Base-by-base conservation (phyloP, 805 yeast genomes). In the Priceomyces carsonii region DNA sequence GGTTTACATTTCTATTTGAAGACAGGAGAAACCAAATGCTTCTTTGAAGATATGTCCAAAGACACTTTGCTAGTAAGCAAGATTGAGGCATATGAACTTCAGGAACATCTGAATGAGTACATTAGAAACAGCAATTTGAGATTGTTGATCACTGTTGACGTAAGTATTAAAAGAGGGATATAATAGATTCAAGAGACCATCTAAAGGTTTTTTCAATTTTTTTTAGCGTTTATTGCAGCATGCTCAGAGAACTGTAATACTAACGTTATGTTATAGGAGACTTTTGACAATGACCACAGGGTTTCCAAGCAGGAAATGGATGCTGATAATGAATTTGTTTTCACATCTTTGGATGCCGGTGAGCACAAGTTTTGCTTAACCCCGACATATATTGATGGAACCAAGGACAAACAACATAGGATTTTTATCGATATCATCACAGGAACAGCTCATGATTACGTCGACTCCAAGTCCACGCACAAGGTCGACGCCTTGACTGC, bases 301-400 rank as follows among this genome's bases (percentile, higher is more conserved):
- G 95, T 88, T 17, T 81, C 80, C 23, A 59, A 71, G 40, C 95
- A 87, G 58, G 77, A 71, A 51, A 77, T 80, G 18, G 46, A 71
- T 2, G 65, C 85, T 8, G 61, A 58, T 25, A 85, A 88, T 10
- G 82, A 81, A 42, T 85, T 87, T 59, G 73, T 89, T 19, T 89
- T 86, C 68, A 82, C 90, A 8, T 85, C 96, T 1, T 64, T 79
- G 29, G 95, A 85, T 35, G 68, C 82, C 8, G 96, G 96, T 24
- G 95, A 85, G 57, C 96, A 89, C 69, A 73, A 74, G 50, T 73
- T 90, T 50, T 89, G 97, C 63, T 66, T 89, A 48, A 64, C 62
- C 15, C 79, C 80, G 18, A 48, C 59, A 13, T 59, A 80, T 79
- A 26, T 80, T 80, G 87, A 85, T 35, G 84, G 89, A 80, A 71